Evolutionary conservation across 148 eudicot genomes (phyloP).

Genomic region (Amaranthus palmeri): DNA sequence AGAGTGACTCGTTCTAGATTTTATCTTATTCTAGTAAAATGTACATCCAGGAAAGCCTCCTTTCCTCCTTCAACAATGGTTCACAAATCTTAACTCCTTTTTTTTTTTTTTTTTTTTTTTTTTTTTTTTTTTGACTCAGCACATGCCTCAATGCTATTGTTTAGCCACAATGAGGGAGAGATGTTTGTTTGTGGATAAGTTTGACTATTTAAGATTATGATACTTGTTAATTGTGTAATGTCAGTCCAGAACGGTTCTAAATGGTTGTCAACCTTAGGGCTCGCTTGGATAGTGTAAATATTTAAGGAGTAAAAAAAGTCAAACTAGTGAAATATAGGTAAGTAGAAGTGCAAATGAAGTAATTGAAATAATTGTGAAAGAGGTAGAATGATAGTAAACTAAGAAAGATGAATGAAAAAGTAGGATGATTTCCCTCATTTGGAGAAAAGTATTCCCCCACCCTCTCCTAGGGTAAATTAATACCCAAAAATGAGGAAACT

Average conservation of each 20-base stretch:
- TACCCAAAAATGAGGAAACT: too few relatives aligned
- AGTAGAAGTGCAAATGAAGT: too few relatives aligned
- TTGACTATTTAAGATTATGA: background rate
- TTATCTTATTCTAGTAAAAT: background rate
- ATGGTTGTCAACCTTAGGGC: background rate
- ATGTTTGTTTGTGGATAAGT: background rate
- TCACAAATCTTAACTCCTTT: background rate
- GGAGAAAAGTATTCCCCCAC: too few relatives aligned
- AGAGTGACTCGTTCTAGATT: background rate
- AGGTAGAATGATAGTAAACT: too few relatives aligned
- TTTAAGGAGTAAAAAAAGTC: too few relatives aligned
- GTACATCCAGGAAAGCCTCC: background rate
- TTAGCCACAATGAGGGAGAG: background rate
- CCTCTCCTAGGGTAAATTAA: too few relatives aligned
- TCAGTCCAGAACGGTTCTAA: background rate
- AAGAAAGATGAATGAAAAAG: too few relatives aligned
- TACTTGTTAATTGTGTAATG: background rate
- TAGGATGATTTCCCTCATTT: too few relatives aligned
- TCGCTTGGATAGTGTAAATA: too few relatives aligned
- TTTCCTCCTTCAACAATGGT: background rate
- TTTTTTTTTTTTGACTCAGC: background rate
- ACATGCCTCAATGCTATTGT: conserved; percentile 6
- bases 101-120: too few relatives aligned
- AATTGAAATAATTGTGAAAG: too few relatives aligned
- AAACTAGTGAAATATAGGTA: too few relatives aligned